These are phyloP conservation scores for Colletotrichum sp. DNA, from an alignment of 2,329 filamentous ascomycete genomes.

Conservation along the genomic window DNA sequence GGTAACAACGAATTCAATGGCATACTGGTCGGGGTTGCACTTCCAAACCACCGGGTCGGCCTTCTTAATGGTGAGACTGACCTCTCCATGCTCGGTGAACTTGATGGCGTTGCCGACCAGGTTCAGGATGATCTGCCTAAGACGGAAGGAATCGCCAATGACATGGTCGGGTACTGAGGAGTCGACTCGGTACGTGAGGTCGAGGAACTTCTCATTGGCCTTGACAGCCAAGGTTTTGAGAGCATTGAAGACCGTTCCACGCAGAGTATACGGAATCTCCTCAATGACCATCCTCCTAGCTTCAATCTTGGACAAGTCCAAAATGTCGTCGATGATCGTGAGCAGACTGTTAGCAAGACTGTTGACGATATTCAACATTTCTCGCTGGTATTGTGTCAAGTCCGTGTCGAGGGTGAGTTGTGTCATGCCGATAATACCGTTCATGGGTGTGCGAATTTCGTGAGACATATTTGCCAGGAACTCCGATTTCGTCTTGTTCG, in stretches of 20 bases:
- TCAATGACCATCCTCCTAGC: conserved; percentile 98
- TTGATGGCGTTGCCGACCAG: conserved; percentile 98
- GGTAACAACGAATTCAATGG: conserved; percentile 93
- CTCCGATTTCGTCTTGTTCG: conserved; percentile 97
- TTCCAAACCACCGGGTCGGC: conserved; percentile 67
- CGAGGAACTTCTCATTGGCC: conserved; percentile 93
- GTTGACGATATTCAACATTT: conserved; percentile 99
- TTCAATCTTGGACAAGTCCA: conserved; percentile 83
- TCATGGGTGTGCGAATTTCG: conserved; percentile 97
- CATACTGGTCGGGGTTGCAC: conserved; percentile 78
- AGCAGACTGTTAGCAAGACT: conserved; percentile 94
- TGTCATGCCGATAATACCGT: conserved; percentile 98
- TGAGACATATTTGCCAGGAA: conserved; percentile 99
- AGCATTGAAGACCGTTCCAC: conserved; percentile 95
- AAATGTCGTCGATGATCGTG: conserved; percentile 91
- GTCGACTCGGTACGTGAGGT: conserved; percentile 92
- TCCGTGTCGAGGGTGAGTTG: conserved; percentile 95
- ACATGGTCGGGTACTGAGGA: conserved; percentile 94
- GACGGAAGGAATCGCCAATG: conserved; percentile 93
- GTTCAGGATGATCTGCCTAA: conserved; percentile 96
- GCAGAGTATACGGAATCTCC: conserved; percentile 93
- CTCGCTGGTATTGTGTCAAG: conserved; percentile 91
- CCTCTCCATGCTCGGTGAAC: conserved; percentile 96
- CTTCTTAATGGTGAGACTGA: conserved; percentile 88
- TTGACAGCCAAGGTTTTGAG: conserved; percentile 96